Evolutionary conservation across 2,329 filamentous ascomycete genomes (phyloP), one percentile per base, ranked within the genome.

Genomic region (Penicillium sp.): DNA sequence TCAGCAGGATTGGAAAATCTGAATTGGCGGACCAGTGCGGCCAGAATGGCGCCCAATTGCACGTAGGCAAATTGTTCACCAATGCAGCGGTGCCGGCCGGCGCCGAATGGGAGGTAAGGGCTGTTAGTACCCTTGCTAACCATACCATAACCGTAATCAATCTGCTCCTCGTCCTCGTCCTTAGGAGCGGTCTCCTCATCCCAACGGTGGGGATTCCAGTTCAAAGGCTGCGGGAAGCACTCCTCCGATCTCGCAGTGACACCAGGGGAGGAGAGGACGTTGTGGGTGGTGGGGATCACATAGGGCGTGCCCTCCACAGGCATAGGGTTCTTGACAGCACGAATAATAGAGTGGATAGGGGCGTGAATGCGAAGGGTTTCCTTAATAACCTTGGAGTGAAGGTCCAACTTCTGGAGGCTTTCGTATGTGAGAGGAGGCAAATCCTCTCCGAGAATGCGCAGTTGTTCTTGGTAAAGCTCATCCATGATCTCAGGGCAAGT

Each of bases 1-100:
- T 60, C 57, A 11, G 63, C 61, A 21, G 68, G 52, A 43, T 91
- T 96, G 70, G 83, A 82, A 73, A 96, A 85, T 79, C 91, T 93
- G 80, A 96, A 90, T 52, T 86, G 73, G 49, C 91, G 84, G 41
- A 96, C 89, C 63, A 93, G 79, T 57, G 86, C 87, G 50, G 88
- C 91, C 13, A 88, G 80, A 64, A 98, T 96, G 45, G 91, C 92
- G 72, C 93, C 89, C 61, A 98, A 81, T 78, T 98, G 93, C 56
- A 96, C 83, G 73, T 96, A 96, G 65, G 93, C 93, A 74, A 97
- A 98, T 70, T 96, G 91, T 82, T 98, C 93, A 63, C 93, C 93
- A 70, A 98, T 97, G 77, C 93, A 98, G 64, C 93, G 84, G 77
- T 98, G 93, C 65, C 93, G 84, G 43, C 93, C 93, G 29, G 93